These are phyloP conservation scores for Maudiozyma saulgeensis DNA, from an alignment of 805 yeast species.

Conservation along the genomic window DNA sequence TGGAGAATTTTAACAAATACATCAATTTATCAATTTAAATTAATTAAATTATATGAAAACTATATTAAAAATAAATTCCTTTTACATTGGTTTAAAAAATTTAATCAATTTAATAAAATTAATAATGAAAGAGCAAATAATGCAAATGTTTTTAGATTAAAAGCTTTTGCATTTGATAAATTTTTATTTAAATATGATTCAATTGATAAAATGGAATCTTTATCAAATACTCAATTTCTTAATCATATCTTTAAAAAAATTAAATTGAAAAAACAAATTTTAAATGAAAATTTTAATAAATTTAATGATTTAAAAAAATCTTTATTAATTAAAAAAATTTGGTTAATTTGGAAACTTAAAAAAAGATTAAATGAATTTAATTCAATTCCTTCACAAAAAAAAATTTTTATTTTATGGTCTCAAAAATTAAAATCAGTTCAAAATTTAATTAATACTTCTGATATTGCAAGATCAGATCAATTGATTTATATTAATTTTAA, in stretches of 20 bases:
- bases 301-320: background rate
- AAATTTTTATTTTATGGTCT: background rate
- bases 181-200: conserved; percentile 12
- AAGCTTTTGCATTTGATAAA: conserved; percentile 12
- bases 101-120: background rate
- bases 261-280: conserved; percentile 1
- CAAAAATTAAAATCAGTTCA: conserved; percentile 4
- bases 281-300: background rate
- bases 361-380: background rate
- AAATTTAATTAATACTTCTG: conserved; percentile 12
- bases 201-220: conserved; percentile 9
- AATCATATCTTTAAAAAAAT: conserved; percentile 11
- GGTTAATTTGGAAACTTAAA: background rate
- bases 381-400: background rate
- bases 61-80: conserved; percentile 6
- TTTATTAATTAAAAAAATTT: background rate
- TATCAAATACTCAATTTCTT: conserved; percentile 20
- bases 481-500: conserved; percentile 5
- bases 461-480: conserved; percentile 2
- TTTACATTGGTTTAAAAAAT: conserved; percentile 1
- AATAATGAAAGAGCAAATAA: conserved; percentile 6
- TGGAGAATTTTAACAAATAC: conserved; percentile 13
- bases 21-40: background rate
- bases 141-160: conserved; percentile 10
- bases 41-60: conserved; percentile 3